Base-by-base conservation (phyloP, 1,139 yeast genomes). In the Debaryomycetaceae sp. region DNA sequence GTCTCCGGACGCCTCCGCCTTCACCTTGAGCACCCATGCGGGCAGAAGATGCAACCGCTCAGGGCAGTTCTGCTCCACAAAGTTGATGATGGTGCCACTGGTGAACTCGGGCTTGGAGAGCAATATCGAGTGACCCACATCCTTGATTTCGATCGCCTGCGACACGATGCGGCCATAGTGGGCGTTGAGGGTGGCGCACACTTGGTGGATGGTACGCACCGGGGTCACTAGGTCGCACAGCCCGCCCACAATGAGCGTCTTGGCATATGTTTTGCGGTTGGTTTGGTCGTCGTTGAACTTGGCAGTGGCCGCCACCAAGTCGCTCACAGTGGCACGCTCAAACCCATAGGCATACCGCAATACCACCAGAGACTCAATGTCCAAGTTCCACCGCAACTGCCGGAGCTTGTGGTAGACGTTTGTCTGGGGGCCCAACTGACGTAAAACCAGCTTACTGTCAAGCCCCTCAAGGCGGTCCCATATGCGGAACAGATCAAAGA, bases 351-450 rank as follows among this genome's bases (percentile, higher is more conserved):
- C 64, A 39, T 80, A 78, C 31, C 63, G 63, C 36, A 83, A 55
- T 48, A 83, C 69, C 3, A 75, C 60, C 2, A 44, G 40, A 0
- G 88, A 69, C 34, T 74, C 65, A 9, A 80, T 72, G 49, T 81
- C 86, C 41, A 82, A 48, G 48, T 83, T 83, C 83, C 86, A 79
- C 30, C 88, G 56, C 29, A 83, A 62, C 49, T 83, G 93, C 21
- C 76, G 61, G 27, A 70, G 50, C 34, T 75, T 67, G 25, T 71
- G 64, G 43, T 71, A 71, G 13, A 57, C 37, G 28, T 56, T 51
- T 5, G 61, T 47, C 5, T 51, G 40, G 2, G 50, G 46, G 12
- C 45, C 51, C 14, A 81, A 62, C 58, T 78, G 77, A 17, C 84
- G 58, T 20, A 42, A 42, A 3, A 78, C 83, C 35, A 85, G 76